phyloP scores from a whole-genome alignment of 1,284 basidiomycete genomes.

The Ceratobasidium theobromae region DNA sequence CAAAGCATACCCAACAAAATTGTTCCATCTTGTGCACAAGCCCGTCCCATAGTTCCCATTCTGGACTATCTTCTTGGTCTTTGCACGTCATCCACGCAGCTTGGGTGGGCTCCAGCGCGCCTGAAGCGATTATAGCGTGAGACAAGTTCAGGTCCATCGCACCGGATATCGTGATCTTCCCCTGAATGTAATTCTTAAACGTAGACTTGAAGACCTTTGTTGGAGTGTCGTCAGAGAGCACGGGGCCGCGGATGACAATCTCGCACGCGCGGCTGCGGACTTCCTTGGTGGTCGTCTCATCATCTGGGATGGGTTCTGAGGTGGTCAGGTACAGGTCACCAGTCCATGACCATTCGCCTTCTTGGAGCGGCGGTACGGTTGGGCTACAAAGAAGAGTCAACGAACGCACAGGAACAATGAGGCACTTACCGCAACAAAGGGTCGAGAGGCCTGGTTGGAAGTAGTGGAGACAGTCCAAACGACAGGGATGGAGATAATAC shows the following conservation, averaged over 20 bases:
- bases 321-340: slow-evolving; percentile 14
- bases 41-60: slow-evolving; percentile 13
- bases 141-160: slow-evolving; percentile 5
- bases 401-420: too few species aligned
- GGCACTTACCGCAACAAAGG: background rate
- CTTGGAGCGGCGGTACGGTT: background rate
- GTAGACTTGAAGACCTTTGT: background rate
- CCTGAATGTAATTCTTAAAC: background rate
- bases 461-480: background rate
- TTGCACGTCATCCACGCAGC: slow-evolving; percentile 14
- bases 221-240: background rate
- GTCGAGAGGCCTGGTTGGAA: background rate
- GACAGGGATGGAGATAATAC: background rate
- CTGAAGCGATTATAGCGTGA: slow-evolving; percentile 6
- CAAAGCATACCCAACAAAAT: background rate
- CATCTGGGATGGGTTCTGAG: background rate
- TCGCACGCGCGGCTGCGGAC: background rate
- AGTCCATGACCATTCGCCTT: slow-evolving; percentile 11
- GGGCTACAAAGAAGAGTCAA: too few species aligned
- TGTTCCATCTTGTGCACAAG: slow-evolving; percentile 12
- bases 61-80: background rate
- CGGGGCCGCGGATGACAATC: slow-evolving; percentile 12
- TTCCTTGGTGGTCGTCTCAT: background rate
- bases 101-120: slow-evolving; percentile 6
- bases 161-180: background rate